A percentile compares a stretch with the other conserved stretches of the same genome.
Evolutionary conservation across 2,329 filamentous ascomycete species (phyloP).

Genomic region (Coccinonectria pachysandricola): DNA sequence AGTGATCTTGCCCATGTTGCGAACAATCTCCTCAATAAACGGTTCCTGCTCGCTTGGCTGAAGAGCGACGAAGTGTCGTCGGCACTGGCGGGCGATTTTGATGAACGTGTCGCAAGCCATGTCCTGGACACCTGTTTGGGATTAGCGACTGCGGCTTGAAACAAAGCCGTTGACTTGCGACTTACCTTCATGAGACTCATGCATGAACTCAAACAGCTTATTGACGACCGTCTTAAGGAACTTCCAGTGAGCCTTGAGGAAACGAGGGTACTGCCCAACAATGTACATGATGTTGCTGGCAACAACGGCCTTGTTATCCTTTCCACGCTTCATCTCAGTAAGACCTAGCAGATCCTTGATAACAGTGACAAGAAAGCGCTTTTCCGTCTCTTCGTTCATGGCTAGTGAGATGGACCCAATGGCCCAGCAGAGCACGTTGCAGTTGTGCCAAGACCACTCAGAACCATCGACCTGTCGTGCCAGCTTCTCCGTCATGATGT

Average conservation of each 20-base stretch:
- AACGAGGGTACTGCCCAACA: slow-evolving; percentile 95
- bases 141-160: slow-evolving; percentile 14
- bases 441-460: slow-evolving; percentile 99
- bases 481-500: slow-evolving; percentile 98
- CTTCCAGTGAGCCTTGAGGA: slow-evolving; percentile 99
- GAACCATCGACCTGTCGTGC: slow-evolving; percentile 86
- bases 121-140: slow-evolving; percentile 70
- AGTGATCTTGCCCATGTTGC: slow-evolving; percentile 92
- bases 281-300: slow-evolving; percentile 99
- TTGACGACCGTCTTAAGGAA: slow-evolving; percentile 99
- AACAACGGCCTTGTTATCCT: slow-evolving; percentile 98
- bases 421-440: slow-evolving; percentile 98
- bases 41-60: slow-evolving; percentile 91
- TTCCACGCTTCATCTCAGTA: slow-evolving; percentile 98
- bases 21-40: slow-evolving; percentile 97
- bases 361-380: slow-evolving; percentile 94
- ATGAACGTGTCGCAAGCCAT: slow-evolving; percentile 99
- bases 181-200: slow-evolving; percentile 92
- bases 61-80: slow-evolving; percentile 90
- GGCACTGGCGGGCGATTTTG: slow-evolving; percentile 97
- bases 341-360: slow-evolving; percentile 96
- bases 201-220: slow-evolving; percentile 99
- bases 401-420: slow-evolving; percentile 97
- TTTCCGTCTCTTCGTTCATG: slow-evolving; percentile 99
- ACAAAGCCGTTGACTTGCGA: slow-evolving; percentile 3